A percentile compares a stretch with the other conserved stretches of the same genome.
Evolutionary conservation across 495 filamentous ascomycete genomes (phyloP).

Genomic region (Penicillium coprophilum): DNA sequence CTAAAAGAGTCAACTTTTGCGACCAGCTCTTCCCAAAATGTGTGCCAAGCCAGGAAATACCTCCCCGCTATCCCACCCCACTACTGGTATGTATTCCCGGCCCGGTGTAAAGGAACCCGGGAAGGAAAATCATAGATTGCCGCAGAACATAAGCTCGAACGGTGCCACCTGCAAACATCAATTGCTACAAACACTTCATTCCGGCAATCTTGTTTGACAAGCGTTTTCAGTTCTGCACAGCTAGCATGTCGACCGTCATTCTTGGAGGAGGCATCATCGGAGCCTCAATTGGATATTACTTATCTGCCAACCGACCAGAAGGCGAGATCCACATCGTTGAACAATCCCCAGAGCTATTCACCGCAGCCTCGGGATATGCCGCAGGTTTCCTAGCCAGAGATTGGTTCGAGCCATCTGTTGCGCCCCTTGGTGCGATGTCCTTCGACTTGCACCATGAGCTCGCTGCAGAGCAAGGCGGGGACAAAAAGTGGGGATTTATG

Average conservation of each 20-base stretch:
- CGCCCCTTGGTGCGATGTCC: slow-evolving; percentile 61
- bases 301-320: slow-evolving; percentile 46
- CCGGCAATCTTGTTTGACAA: not conserved
- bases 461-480: slow-evolving; percentile 60
- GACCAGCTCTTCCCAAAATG: not conserved
- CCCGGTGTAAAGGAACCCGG: not conserved
- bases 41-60: not conserved
- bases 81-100: not conserved
- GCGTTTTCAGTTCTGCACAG: not conserved
- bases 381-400: slow-evolving; percentile 74
- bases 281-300: slow-evolving; percentile 73
- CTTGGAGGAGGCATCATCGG: slow-evolving; percentile 80
- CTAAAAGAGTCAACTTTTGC: not conserved
- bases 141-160: not conserved
- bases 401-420: slow-evolving; percentile 60
- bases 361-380: slow-evolving; percentile 69
- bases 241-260: slow-evolving; percentile 60
- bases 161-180: not conserved
- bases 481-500: slow-evolving; percentile 67
- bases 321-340: slow-evolving; percentile 70
- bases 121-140: not conserved
- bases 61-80: not conserved
- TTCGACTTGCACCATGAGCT: slow-evolving; percentile 67
- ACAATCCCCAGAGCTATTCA: slow-evolving; percentile 61
- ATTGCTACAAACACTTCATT: not conserved